Evolutionary conservation across 352 stramenopile species (phyloP), one percentile per base, ranked within the genome.

Genomic region (Pythium vanterpoolii): DNA sequence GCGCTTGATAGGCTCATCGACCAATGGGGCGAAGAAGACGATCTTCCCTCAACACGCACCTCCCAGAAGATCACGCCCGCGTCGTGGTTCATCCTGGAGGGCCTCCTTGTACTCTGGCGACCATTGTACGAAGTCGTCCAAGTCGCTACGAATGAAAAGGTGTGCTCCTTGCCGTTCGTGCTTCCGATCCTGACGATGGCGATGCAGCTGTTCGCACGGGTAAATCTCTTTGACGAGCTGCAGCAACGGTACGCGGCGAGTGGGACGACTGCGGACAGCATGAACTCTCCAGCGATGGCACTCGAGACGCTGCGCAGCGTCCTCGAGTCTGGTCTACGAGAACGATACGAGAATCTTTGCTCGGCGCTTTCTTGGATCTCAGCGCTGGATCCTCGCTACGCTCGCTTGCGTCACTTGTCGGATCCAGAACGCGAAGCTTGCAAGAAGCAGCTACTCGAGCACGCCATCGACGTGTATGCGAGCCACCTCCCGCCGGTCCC

Each of bases 351-450:
- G 21, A 18, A 31, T 0, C 21, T 72, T 4, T 68, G 63, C 43
- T 33, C 34, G 0, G 54, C 71, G 14, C 52, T 83, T 7, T 24
- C 59, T 16, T 87, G 77, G 77, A 72, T 75, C 18, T 71, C 73
- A 10, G 53, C 68, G 18, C 43, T 83, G 18, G 77, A 87, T 47
- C 75, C 75, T 27, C 67, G 73, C 5, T 78, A 80, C 27, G 75
- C 62, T 21, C 66, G 69, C 5, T 67, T 83, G 63, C 71, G 68
- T 3, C 74, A 85, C 30, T 21, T 87, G 23, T 62, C 51, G 0
- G 74, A 79, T 16, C 62, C 68, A n/a, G 62, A 74, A 38, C 71
- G 69, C 19, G 71, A 79, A 38, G 31, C 44, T 6, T 66, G 56
- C 52, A 66, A 62, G 23, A 40, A 57, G 10, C 28, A 55, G 24